Conservation (phyloP, 495 filamentous ascomycete species). For the Daldinia concentrica region DNA sequence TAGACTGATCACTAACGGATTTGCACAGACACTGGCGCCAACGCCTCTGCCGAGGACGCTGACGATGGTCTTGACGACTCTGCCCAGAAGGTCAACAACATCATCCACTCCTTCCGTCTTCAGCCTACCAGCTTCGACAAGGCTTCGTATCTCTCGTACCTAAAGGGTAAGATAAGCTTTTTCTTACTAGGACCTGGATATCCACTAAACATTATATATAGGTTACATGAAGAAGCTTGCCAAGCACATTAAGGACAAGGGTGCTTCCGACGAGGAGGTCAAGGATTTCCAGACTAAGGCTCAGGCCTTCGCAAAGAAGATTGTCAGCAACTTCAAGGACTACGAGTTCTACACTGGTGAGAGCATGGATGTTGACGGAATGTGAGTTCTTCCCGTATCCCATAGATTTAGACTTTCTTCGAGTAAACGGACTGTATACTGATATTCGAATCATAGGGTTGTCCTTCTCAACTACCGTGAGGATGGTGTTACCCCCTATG, state of each 20-base stretch:
- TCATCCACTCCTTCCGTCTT: constrained; percentile 92
- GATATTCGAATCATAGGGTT: constrained; percentile 65
- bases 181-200: neutral
- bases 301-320: constrained; percentile 74
- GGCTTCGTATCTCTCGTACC: constrained; percentile 78
- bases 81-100: constrained; percentile 85
- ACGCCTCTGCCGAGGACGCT: constrained; percentile 91
- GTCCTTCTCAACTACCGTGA: constrained; percentile 97
- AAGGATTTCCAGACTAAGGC: constrained; percentile 81
- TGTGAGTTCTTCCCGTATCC: constrained; percentile 60
- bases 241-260: constrained; percentile 67
- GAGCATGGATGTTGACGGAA: constrained; percentile 90
- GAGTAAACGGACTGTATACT: constrained; percentile 5
- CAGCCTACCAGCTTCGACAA: constrained; percentile 81
- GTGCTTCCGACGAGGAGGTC: constrained; percentile 69
- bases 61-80: constrained; percentile 77
- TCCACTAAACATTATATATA: constrained; percentile 46
- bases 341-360: constrained; percentile 93
- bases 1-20: constrained; percentile 3
- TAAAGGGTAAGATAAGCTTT: constrained; percentile 72
- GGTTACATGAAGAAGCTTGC: constrained; percentile 92
- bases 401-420: neutral
- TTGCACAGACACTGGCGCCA: constrained; percentile 84
- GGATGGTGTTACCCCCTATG: constrained; percentile 89
- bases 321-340: constrained; percentile 87